Evolutionary conservation across 768 basidiomycete species (phyloP).

Genomic region (Kondoa malvinella): DNA sequence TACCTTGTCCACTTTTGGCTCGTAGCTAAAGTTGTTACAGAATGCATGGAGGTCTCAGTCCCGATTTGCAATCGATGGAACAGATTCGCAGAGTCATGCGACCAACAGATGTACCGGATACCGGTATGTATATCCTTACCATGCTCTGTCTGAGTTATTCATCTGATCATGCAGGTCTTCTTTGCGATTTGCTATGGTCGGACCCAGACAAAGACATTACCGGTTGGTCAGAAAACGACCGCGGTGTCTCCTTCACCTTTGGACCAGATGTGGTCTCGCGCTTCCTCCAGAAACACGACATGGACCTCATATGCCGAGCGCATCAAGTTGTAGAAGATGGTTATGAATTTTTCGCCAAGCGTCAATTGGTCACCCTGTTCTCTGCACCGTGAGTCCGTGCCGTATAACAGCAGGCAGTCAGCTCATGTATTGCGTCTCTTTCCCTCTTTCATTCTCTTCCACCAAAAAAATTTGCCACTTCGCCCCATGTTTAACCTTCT

Average conservation of each 20-base stretch:
- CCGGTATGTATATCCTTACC: conserved; percentile 42
- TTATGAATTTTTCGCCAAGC: conserved; percentile 96
- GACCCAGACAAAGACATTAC: conserved; percentile 99
- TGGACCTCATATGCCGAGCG: conserved; percentile 96
- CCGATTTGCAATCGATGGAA: conserved; percentile 97
- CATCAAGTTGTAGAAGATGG: conserved; percentile 99
- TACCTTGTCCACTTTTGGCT: not conserved
- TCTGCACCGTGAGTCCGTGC: conserved; percentile 62
- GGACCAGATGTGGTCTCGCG: conserved; percentile 94
- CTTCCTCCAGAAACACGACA: conserved; percentile 98
- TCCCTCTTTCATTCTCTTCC: not conserved
- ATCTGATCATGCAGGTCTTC: conserved; percentile 48
- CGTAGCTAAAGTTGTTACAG: not conserved
- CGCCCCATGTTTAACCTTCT: no score
- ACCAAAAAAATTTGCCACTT: no score
- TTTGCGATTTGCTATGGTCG: conserved; percentile 95
- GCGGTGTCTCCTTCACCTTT: conserved; percentile 97
- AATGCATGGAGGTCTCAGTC: conserved; percentile 95
- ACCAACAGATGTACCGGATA: conserved; percentile 97
- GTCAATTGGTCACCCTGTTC: conserved; percentile 89
- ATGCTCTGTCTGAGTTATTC: not conserved
- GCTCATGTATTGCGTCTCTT: not conserved
- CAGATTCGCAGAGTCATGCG: conserved; percentile 98
- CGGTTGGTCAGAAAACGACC: conserved; percentile 98
- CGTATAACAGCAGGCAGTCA: no score